Conservation (phyloP, 495 filamentous ascomycete genomes). For the Penicillium silybi region DNA sequence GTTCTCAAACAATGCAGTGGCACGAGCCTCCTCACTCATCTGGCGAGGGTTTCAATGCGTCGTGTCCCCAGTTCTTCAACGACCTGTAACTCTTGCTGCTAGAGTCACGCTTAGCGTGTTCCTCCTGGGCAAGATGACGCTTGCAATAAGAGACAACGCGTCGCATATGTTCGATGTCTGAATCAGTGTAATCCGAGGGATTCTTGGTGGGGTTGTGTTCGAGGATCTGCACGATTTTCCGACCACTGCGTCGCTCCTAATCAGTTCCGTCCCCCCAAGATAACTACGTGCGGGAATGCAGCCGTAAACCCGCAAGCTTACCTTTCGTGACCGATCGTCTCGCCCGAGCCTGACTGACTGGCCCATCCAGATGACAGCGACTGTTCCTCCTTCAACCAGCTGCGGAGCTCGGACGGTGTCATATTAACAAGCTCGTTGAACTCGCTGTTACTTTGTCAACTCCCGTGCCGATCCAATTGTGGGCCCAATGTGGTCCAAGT, state of each 20-base stretch:
- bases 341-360: constrained; percentile 52
- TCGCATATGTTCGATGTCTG: constrained; percentile 62
- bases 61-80: constrained; percentile 69
- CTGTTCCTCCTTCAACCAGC: constrained; percentile 55
- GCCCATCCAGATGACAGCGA: constrained; percentile 55
- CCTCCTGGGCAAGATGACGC: constrained; percentile 63
- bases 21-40: not conserved
- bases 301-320: constrained; percentile 11
- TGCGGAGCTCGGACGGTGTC: constrained; percentile 54
- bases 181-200: constrained; percentile 47
- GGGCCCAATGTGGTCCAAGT: too few relatives aligned
- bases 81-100: constrained; percentile 54
- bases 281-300: too few relatives aligned
- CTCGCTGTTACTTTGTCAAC: constrained; percentile 38
- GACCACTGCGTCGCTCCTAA: constrained; percentile 38
- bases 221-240: constrained; percentile 62
- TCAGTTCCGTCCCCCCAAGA: not conserved
- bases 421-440: constrained; percentile 71
- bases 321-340: constrained; percentile 65
- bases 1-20: too few relatives aligned
- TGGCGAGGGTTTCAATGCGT: constrained; percentile 43
- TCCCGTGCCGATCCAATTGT: not conserved
- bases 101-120: constrained; percentile 51
- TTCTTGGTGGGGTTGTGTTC: constrained; percentile 57
- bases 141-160: constrained; percentile 62